Evolutionary conservation across 352 stramenopile genomes (phyloP), one percentile per base, ranked within the genome.

Genomic region (Aphanomyces stellatus): DNA sequence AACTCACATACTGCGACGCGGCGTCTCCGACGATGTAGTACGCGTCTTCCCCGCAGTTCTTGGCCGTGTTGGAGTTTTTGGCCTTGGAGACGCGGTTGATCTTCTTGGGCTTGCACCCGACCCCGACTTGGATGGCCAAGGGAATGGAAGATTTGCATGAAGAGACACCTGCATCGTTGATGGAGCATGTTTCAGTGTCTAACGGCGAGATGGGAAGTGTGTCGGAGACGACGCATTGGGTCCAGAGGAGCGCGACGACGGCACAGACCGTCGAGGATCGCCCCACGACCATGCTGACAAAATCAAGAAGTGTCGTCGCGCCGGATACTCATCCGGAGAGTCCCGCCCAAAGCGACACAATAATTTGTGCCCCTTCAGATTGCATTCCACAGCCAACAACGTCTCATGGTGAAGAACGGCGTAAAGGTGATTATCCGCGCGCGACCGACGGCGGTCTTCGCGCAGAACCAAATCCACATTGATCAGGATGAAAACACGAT

Each of bases 361-460:
- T n/a, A 11, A 11, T 30, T 17, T 42, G 53, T 48, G 53, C 19
- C 53, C n/a, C 53, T 62, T 62, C 53, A 48, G 7, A 17, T n/a
- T n/a, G n/a, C n/a, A n/a, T n/a, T n/a, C n/a, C n/a, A n/a, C n/a
- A n/a, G n/a, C n/a, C n/a, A n/a, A n/a, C n/a, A n/a, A n/a, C n/a
- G n/a, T n/a, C n/a, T n/a, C 17, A 85, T 85, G 77, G 75, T 75
- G 30, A 72, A 71, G 67, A 88, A 91, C 55, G 82, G 79, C 33
- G 79, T 91, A 35, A 91, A 91, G 35, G 85, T 93, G 73, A 91
- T 90, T 74, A 93, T 93, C 70, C 81, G 85, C 15, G 89, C 81
- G 69, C 80, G 82, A 28, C 82, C 85, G 37, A 93, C 82, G 22
- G 85, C 82, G 37, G 88, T 75, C 62, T 91, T 93, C 41, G 80